Base-by-base conservation (phyloP, 108 stramenopile species). In the Conticribra guillardii region DNA sequence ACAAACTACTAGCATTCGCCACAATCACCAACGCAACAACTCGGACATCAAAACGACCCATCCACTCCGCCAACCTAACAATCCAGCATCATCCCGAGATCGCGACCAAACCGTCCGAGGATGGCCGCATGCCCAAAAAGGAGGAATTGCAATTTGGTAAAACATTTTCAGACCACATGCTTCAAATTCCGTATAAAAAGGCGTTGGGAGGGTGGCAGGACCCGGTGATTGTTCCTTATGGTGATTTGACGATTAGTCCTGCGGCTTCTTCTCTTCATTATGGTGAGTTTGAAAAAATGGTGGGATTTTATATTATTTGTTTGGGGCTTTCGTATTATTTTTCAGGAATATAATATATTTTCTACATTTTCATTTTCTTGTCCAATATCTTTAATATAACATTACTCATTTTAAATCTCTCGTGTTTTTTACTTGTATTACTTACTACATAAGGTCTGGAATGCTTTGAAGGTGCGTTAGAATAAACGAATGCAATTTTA, bases 161-260 rank as follows among this genome's bases (percentile, higher is more conserved):
- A 16, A 86, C 84, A 5, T 89, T 97, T 60, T 77, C 94, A 27
- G 94, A 94, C 71, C 97, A 97, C 82, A 99, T 99, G 98, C 81
- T 99, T 2, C 80, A 76, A 60, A 69, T 92, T 24, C 89, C 90
- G 69, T 98, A 94, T 87, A 80, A 84, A 26, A 60, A 30, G 50
- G 67, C 76, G 26, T 46, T 27, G 15, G 78, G 78, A 41, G 89
- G 91, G 37, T 99, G 98, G 98, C 58, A 72, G 22, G 57, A 63
- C 22, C 96, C 96, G n/a, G 63, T 55, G 24, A 97, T 99, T 71
- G 66, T 62, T 21, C 92, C 93, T 37, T 95, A 84, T 66, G 81
- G 84, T 16, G 77, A 96, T 78, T 80, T 99, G 30, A 57, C 33
- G 7, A 58, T 99, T 11, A 82, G 78, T 84, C 98, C 98, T 18